phyloP scores from a whole-genome alignment of 352 stramenopile species.

The Pythium angustatum region DNA sequence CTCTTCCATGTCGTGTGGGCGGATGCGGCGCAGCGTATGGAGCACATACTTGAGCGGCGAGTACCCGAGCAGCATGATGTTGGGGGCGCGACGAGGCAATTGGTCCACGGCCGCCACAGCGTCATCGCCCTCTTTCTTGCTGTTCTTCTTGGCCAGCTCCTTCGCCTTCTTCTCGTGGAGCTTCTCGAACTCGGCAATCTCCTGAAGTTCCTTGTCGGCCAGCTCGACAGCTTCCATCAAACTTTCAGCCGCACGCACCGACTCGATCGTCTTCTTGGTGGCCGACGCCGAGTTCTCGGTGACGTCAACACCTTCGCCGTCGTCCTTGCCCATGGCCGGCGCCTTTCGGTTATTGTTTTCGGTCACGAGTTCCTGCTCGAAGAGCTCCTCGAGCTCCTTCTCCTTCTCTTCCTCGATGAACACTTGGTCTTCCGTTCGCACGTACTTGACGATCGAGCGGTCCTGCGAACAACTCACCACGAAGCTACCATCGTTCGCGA shows the following conservation, averaged over 20 bases:
- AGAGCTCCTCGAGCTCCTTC: slow-evolving; percentile 94
- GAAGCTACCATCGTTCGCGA: slow-evolving; percentile 94
- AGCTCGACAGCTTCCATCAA: slow-evolving; percentile 96
- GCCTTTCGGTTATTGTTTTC: slow-evolving; percentile 75
- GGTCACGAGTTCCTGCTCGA: slow-evolving; percentile 91
- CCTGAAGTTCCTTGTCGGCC: slow-evolving; percentile 89
- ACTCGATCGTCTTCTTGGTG: slow-evolving; percentile 92
- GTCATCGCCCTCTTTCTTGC: slow-evolving; percentile 40
- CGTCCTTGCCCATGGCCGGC: slow-evolving; percentile 63
- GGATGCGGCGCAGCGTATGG: slow-evolving; percentile 92
- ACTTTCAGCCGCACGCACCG: slow-evolving; percentile 85
- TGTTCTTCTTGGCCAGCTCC: slow-evolving; percentile 52
- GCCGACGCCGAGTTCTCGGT: slow-evolving; percentile 76
- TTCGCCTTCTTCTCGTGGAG: slow-evolving; percentile 66
- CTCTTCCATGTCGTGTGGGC: slow-evolving; percentile 96
- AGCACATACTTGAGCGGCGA: slow-evolving; percentile 94
- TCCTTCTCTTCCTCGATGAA: slow-evolving; percentile 99
- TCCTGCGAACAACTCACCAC: slow-evolving; percentile 96
- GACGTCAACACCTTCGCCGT: slow-evolving; percentile 39
- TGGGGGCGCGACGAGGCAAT: slow-evolving; percentile 63
- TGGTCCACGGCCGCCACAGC: slow-evolving; percentile 29
- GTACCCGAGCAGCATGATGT: slow-evolving; percentile 95
- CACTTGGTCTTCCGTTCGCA: slow-evolving; percentile 95
- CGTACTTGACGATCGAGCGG: slow-evolving; percentile 96
- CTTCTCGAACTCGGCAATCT: slow-evolving; percentile 72